phyloP scores from a whole-genome alignment of 495 filamentous ascomycete genomes.

The Staphylotrichum tortipilum region DNA sequence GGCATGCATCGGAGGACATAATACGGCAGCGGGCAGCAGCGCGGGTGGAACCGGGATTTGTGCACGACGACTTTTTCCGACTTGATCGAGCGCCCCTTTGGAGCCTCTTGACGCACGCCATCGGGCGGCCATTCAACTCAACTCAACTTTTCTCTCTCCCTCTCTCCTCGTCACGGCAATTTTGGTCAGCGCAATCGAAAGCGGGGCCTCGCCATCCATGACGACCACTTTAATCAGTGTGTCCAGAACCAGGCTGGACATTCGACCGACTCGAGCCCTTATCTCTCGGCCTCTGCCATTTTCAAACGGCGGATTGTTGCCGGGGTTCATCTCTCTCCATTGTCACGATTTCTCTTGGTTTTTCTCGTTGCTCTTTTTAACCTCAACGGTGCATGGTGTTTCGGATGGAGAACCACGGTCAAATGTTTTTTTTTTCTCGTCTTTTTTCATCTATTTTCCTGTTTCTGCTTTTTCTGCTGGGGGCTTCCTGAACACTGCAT shows the following conservation, averaged over 20 bases:
- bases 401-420: constrained; percentile 3
- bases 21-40: too few relatives aligned
- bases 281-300: not conserved
- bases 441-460: not conserved
- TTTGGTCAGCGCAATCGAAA: too few relatives aligned
- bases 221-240: not conserved
- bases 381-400: constrained; percentile 13
- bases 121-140: not conserved
- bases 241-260: constrained; percentile 6
- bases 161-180: not conserved
- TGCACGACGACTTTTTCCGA: too few relatives aligned
- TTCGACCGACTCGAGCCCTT: not conserved
- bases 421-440: not conserved
- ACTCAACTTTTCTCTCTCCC: not conserved
- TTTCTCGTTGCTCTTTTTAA: constrained; percentile 8
- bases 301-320: not conserved
- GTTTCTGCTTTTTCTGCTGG: not conserved
- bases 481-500: not conserved
- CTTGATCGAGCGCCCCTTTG: too few relatives aligned
- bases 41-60: too few relatives aligned
- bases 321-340: too few relatives aligned
- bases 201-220: not conserved
- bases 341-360: constrained; percentile 4
- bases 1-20: constrained; percentile 3
- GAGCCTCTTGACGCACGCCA: too few relatives aligned